A percentile compares a stretch with the other conserved stretches of the same genome.
These are phyloP conservation scores for Aspergillus hancockii DNA, from an alignment of 495 filamentous ascomycete genomes.

Conservation along the genomic window DNA sequence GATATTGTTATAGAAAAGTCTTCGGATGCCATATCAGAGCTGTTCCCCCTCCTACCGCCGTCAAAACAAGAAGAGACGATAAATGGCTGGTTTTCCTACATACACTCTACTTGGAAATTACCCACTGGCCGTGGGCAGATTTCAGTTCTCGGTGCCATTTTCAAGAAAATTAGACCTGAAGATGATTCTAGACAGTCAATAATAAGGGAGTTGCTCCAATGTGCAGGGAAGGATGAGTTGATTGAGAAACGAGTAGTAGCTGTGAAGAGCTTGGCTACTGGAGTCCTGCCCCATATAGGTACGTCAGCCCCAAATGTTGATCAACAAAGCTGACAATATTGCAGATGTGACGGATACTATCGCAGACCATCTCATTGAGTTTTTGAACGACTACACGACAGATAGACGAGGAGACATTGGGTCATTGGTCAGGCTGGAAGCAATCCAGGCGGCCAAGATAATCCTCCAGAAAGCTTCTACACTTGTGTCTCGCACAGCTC, in stretches of 20 bases:
- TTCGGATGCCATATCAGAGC: slow-evolving; percentile 42
- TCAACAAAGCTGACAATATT: slow-evolving; percentile 19
- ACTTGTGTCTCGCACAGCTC: slow-evolving; percentile 13
- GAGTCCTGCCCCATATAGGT: slow-evolving; percentile 47
- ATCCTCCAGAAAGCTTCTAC: slow-evolving; percentile 27
- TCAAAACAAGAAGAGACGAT: slow-evolving; percentile 36
- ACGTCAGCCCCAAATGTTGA: slow-evolving; percentile 7
- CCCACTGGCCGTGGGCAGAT: slow-evolving; percentile 48
- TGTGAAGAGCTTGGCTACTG: slow-evolving; percentile 57
- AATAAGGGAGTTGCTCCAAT: slow-evolving; percentile 36
- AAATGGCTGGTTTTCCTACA: slow-evolving; percentile 39
- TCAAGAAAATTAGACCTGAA: slow-evolving; percentile 29
- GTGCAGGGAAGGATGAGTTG: slow-evolving; percentile 42
- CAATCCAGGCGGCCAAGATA: slow-evolving; percentile 60
- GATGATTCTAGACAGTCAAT: slow-evolving; percentile 28
- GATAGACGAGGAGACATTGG: slow-evolving; percentile 87
- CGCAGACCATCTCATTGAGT: slow-evolving; percentile 37
- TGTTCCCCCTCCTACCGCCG: slow-evolving; percentile 42
- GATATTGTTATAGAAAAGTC: slow-evolving; percentile 49
- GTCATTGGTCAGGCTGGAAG: slow-evolving; percentile 76
- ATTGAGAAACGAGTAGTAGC: slow-evolving; percentile 63
- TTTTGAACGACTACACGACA: slow-evolving; percentile 86
- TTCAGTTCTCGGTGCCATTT: slow-evolving; percentile 43
- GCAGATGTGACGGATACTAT: slow-evolving; percentile 31
- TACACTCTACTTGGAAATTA: slow-evolving; percentile 37